Evolutionary conservation across 2,329 filamentous ascomycete species (phyloP), one percentile per base, ranked within the genome.

Genomic region (Madurella mycetomatis): DNA sequence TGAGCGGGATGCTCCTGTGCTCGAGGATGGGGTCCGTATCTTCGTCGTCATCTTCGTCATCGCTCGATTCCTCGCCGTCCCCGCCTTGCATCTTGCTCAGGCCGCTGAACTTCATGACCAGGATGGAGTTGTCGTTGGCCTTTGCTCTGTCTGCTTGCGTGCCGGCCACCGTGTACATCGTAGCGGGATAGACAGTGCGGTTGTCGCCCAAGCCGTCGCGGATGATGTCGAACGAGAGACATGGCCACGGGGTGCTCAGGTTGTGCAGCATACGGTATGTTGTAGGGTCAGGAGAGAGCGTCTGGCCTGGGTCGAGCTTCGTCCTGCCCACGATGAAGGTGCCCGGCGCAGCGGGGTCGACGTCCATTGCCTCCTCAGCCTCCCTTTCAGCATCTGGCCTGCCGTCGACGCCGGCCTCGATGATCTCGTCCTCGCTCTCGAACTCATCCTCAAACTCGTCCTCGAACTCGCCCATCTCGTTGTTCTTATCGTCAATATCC

Each of bases 191-290:
- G n/a, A 87, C 85, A 71, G 87, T 95, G 67, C 94, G 87, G 71
- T 90, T 85, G 68, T 96, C 87, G 62, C 94, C 94, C 16, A 99
- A 81, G 49, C 80, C 79, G 73, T 99, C 94, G 64, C 81, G 86
- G 59, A 99, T 73, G 56, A 99, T 87, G 69, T 97, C 94, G 72
- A 96, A 96, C 1, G 92, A 97, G 15, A 99, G 81, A 70, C 94
- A 99, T 2, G 94, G 94, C 94, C 94, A 99, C 1, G 91, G 91
- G 8, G 92, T 92, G 71, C 88, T 94, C 60, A 99, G 82, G 58
- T 85, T 90, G 77, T 99, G 94, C 56, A 99, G 84, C 91, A 99
- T 95, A 70, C 96, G 88, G 76, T 99, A 99, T 5, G 92, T 92
- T n/a, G 88, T 90, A 55, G 89, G 80, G 72, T 99, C 94, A 13